Base-by-base conservation (phyloP, 192 early-diverging fungal species). In the Lunasporangiospora selenospora region DNA sequence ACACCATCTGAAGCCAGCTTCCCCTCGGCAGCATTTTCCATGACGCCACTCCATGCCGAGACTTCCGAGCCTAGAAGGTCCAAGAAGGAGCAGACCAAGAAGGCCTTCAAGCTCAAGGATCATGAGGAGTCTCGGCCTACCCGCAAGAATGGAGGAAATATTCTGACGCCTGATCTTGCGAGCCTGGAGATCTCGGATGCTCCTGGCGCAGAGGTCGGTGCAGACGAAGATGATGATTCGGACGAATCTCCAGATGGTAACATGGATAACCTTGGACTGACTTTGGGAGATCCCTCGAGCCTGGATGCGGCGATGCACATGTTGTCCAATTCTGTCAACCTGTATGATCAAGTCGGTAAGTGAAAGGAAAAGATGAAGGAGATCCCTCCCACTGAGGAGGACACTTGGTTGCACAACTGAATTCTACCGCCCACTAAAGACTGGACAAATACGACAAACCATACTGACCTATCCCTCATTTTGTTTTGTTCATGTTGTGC, bases 301-400 rank as follows among this genome's bases (percentile, higher is more conserved):
- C 75, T 88, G 40, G 65, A 71, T 29, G 79, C 77, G 13, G 91
- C 93, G 11, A 79, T 87, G 19, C 73, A 67, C 2, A 79, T 85
- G 48, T 76, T 95, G 24, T 49, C 58, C 16, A 52, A 57, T 23
- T 91, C 89, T 13, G 80, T 86, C 6, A 91, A 93, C 58, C 78
- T 95, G 7, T 91, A 89, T 45, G 93, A 95, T 62, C 93, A 95
- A 67, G 81, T 89, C 30, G 82, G 71, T 65, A 43, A 49, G 58
- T 26, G 0, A n/a, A n/a, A n/a, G n/a, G n/a, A n/a, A n/a, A n/a
- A n/a, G n/a, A n/a, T n/a, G n/a, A n/a, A n/a, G n/a, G n/a, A n/a
- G n/a, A n/a, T n/a, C n/a, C n/a, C n/a, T n/a, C n/a, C n/a, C n/a
- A n/a, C n/a, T n/a, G n/a, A n/a, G n/a, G n/a, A n/a, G n/a, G n/a